phyloP scores from a whole-genome alignment of 495 filamentous ascomycete genomes.

The Parathielavia appendiculata region DNA sequence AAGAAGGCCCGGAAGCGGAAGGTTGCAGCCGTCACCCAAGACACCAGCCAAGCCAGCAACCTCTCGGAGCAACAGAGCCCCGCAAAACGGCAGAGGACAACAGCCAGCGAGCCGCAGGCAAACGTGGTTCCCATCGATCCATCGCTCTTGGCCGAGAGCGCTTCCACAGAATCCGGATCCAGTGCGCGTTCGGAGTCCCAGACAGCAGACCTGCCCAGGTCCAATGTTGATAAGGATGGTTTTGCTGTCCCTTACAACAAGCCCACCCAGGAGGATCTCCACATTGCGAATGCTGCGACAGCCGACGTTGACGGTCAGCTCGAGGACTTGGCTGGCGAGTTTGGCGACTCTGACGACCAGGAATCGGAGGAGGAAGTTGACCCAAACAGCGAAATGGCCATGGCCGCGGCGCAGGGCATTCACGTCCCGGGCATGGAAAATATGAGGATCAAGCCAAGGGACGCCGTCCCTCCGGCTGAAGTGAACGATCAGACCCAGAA shows the following conservation, averaged over 20 bases:
- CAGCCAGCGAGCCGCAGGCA: slow-evolving; percentile 22
- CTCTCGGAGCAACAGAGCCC: slow-evolving; percentile 16
- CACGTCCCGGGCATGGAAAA: slow-evolving; percentile 21
- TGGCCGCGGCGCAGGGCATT: slow-evolving; percentile 32
- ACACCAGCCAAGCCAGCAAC: slow-evolving; percentile 28
- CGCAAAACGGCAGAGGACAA: slow-evolving; percentile 19
- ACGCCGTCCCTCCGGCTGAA: background rate
- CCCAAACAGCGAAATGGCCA: slow-evolving; percentile 32
- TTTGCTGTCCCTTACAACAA: slow-evolving; percentile 27
- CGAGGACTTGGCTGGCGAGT: slow-evolving; percentile 32
- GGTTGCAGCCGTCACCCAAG: slow-evolving; percentile 23
- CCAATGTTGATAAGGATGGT: slow-evolving; percentile 28
- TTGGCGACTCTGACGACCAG: slow-evolving; percentile 34
- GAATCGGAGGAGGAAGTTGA: slow-evolving; percentile 31
- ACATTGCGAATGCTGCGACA: background rate
- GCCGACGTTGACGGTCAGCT: slow-evolving; percentile 17
- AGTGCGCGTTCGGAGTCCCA: background rate
- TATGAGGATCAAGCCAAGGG: slow-evolving; percentile 16
- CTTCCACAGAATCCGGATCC: background rate
- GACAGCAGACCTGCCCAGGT: background rate
- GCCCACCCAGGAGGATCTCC: slow-evolving; percentile 9
- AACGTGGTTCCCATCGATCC: background rate
- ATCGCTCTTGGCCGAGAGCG: background rate
- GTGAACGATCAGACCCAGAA: background rate
- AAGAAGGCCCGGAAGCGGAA: slow-evolving; percentile 43